Evolutionary conservation across 495 filamentous ascomycete species (phyloP), one percentile per base, ranked within the genome.

Genomic region (Lasiosphaeris hirsuta): DNA sequence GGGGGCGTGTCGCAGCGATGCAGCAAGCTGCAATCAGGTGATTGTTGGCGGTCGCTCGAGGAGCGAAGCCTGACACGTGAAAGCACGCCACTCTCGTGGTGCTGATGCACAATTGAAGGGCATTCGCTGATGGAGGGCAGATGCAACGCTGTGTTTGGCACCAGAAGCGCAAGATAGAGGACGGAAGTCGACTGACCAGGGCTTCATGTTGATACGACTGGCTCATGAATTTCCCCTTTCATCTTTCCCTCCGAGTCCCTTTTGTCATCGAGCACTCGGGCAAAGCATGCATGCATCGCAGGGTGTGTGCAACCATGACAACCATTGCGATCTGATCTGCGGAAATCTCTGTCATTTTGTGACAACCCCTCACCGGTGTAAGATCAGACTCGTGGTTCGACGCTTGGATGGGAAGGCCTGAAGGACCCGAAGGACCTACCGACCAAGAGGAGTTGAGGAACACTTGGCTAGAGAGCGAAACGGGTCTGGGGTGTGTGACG

Each of bases 241-340:
- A 30, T 30, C n/a, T n/a, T 30, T 30, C 23, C 5, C 2, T 5
- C 23, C 23, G 5, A 30, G 23, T 30, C 23, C 23, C 23, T 30
- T 30, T 30, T 30, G 23, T 30, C 5, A 5, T 30, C 23, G 5
- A 46, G 43, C 14, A 17, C 10, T 46, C 13, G 17, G 15, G 15
- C 7, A 23, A 19, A 3, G 23, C 4, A 19, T 23, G 14, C 9
- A 7, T 23, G 43, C 10, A 46, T 1, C n/a, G 47, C 19, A 34
- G 47, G 9, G 23, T 46, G 43, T 3, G 17, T 19, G 43, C n/a
- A 46, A 46, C 46, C 46, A 50, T 39, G 36, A 1, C 35, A 34
- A 51, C 51, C 40, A 39, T 36, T 54, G 40, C 40, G 51, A 54
- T 54, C 51, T 30, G 51, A 54, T 54, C 51, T 44, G 51, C 40